These are phyloP conservation scores for Exophiala oligosperma DNA, from an alignment of 2,329 filamentous ascomycete species.

Conservation along the genomic window DNA sequence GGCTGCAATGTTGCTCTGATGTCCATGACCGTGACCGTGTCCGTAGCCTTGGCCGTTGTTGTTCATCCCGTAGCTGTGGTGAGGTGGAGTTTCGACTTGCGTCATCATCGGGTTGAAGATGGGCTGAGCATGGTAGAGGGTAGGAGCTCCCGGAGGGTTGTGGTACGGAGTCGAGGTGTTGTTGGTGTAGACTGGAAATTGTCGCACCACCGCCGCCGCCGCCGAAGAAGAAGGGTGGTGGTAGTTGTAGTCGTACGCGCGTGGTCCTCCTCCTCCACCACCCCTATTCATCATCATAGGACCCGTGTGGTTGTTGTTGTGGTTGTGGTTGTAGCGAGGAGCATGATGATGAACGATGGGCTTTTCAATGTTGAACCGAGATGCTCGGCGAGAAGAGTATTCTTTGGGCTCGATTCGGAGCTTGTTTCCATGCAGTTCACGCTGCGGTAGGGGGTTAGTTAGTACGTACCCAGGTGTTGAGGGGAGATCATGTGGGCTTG, in stretches of 20 bases:
- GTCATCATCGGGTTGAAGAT: conserved; percentile 6
- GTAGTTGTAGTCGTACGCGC: too few relatives aligned
- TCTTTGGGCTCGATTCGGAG: conserved; percentile 26
- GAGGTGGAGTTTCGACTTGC: conserved; percentile 10
- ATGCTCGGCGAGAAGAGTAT: conserved; percentile 25
- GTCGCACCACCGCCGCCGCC: too few relatives aligned
- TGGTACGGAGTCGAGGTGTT: background rate
- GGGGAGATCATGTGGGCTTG: too few relatives aligned
- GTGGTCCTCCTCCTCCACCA: too few relatives aligned
- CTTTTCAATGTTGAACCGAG: background rate
- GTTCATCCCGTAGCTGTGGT: background rate
- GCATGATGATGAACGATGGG: background rate
- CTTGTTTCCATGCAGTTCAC: background rate
- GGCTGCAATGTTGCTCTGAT: background rate
- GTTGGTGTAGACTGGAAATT: too few relatives aligned
- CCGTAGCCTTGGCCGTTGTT: too few relatives aligned
- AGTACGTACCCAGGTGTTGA: background rate
- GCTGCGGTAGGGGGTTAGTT: background rate
- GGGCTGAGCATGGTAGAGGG: background rate
- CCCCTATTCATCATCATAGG: background rate
- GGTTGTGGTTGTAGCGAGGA: background rate
- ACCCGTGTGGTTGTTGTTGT: background rate
- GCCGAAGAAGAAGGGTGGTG: too few relatives aligned
- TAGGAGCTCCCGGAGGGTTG: background rate
- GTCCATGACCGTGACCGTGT: background rate